Base-by-base conservation (phyloP, 805 yeast species). In the Scheffersomyces stipitis region DNA sequence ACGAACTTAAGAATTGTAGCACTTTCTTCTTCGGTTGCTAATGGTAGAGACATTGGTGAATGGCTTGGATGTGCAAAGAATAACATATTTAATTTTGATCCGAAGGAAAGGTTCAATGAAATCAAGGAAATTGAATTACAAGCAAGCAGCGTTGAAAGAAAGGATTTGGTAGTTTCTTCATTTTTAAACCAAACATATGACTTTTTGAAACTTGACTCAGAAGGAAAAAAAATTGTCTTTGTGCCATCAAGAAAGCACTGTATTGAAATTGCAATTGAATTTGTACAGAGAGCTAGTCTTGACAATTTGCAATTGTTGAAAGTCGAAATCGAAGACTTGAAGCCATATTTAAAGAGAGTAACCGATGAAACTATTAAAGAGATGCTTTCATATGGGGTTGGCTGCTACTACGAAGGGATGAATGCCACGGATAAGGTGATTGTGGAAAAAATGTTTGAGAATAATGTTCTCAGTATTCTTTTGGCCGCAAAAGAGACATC, bases 11-110 rank as follows among this genome's bases (percentile, higher is more conserved):
- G 98, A 45, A 58, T 89, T 17, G 75, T 91, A n/a, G 90, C 79
- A 0, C 62, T 91, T 16, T 71, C 86, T 0, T 70, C 79, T 1
- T 78, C 95, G 2, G 56, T 91, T 27, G 79, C 93, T 0, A 85
- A 82, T 52, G 86, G 84, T 3, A 71, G 78, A 34, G 96, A 87
- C 45, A 60, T 90, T 40, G 91, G 86, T 1, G 86, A 83, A 36
- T 93, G 98, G 96, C 60, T 93, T 18, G 95, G 93, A 2, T 81
- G 84, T 17, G 48, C 72, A 1, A 82, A 79, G 49, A 64, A 60
- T 15, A 69, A 78, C 33, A 69, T 81, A 4, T 87, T 71, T 65
- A 89, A 88, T 50, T 89, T 84, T 54, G 73, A 79, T 13, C 81
- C 95, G 0, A 65, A 65, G 33, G 82, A 80, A 30, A 67, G 91